Base-by-base conservation (phyloP, 768 basidiomycete species). In the Pilatotrama ljubarskyi region DNA sequence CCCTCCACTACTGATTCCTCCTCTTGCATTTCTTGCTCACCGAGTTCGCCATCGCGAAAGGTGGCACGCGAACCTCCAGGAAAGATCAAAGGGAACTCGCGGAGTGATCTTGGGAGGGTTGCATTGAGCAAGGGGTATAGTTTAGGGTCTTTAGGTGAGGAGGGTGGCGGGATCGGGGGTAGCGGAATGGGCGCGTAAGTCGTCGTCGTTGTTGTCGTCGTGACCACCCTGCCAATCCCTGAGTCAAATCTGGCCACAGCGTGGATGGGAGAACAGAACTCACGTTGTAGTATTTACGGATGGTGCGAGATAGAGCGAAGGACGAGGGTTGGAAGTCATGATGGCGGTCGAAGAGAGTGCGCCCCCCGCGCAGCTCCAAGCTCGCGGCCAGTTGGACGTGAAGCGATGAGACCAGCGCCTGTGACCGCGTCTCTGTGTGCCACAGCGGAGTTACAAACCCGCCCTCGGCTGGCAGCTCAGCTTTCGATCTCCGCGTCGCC, bases 201-300 rank as follows among this genome's bases (percentile, higher is more conserved):
- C 2, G 93, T 94, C 1, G 92, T 94, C 1, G 93, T 94, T 0
- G 90, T 92, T 1, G 93, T 94, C n/a, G 90, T 93, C 49, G 92
- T 94, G 66, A 91, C 88, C 67, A 94, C 90, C 54, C 92, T 94
- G 69, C 37, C 46, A 38, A 46, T 20, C 41, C 48, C 53, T 22
- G 35, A 42, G 32, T 47, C 35, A 38, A 40, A 11, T 25, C 15
- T 14, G 58, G 3, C 18, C 50, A 37, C 10, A 26, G 40, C 15
- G 10, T n/a, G n/a, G n/a, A 13, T 38, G 18, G 1, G 26, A 52
- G 55, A 50, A 60, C 26, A 61, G 47, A 48, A 79, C 85, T 47
- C 76, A 93, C 91, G 84, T 91, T 36, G 90, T 93, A 3, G 91
- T 93, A 68, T 87, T 91, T 55, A 92, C 86, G 20, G 91, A 90